Percentiles rank a stretch among this genome's conserved stretches.
These are phyloP conservation scores for Colletotrichum sp. DNA, from an alignment of 2,329 filamentous ascomycete species.

Conservation along the genomic window DNA sequence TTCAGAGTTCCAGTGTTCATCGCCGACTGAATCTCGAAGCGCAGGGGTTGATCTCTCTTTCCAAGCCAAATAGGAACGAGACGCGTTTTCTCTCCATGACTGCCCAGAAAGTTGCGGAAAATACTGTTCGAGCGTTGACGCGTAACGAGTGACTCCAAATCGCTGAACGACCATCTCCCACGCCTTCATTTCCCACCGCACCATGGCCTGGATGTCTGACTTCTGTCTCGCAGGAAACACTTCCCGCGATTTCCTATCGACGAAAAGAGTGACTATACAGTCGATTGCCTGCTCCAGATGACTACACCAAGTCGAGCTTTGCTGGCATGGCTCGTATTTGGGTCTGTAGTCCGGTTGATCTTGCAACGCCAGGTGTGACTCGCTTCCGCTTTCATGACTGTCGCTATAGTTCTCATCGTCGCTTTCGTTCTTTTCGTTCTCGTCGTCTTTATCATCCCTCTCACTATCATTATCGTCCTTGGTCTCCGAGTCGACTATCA, in stretches of 20 bases:
- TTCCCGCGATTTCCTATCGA: neutral
- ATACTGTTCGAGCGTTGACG: neutral
- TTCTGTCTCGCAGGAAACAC: neutral
- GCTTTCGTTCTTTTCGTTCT: neutral
- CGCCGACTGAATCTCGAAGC: accelerated
- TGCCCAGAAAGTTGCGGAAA: neutral
- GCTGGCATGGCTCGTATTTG: neutral
- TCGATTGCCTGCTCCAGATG: neutral
- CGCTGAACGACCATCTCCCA: accelerated
- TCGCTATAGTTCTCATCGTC: neutral
- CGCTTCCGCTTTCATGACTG: neutral
- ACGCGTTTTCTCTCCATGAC: neutral
- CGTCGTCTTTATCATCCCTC: neutral
- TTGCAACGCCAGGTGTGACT: neutral
- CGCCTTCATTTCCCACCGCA: neutral
- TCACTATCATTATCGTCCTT: neutral
- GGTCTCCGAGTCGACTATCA: neutral
- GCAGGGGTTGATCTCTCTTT: neutral
- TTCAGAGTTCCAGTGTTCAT: neutral
- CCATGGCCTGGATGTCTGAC: neutral
- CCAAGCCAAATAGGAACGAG: neutral
- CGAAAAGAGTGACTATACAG: neutral
- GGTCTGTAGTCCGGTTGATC: neutral
- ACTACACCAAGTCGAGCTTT: neutral
- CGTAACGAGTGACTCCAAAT: neutral